These are phyloP conservation scores for Silene coronaria DNA, from an alignment of 179 eudicot genomes.

Conservation along the genomic window DNA sequence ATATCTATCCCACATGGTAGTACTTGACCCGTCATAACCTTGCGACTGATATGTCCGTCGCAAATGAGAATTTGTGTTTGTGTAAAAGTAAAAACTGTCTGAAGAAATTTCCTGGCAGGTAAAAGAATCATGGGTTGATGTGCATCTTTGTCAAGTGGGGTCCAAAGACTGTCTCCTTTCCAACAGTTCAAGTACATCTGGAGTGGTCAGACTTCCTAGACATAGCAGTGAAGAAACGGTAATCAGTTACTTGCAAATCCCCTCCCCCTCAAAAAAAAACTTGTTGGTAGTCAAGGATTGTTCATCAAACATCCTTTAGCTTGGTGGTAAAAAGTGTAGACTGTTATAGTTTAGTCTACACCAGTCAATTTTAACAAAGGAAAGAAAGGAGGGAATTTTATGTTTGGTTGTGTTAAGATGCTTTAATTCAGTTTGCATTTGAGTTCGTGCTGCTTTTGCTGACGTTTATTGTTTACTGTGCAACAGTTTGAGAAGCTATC, in stretches of 20 bases:
- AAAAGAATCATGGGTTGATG: constrained; percentile 93
- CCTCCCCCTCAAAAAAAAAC: background rate
- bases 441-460: background rate
- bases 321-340: too few species aligned
- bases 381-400: background rate
- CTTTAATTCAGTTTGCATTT: background rate
- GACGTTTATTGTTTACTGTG: background rate
- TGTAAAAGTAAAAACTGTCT: background rate
- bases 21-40: too few species aligned
- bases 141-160: constrained; percentile 86
- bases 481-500: constrained; percentile 53
- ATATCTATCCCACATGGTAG: too few species aligned
- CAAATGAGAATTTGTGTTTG: too few species aligned
- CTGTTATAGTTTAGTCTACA: too few species aligned
- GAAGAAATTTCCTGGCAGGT: constrained; percentile 40
- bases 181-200: constrained; percentile 38
- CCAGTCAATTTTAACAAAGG: too few species aligned
- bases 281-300: background rate
- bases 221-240: constrained; percentile 84
- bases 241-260: constrained; percentile 3
- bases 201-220: constrained; percentile 65
- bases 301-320: too few species aligned
- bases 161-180: constrained; percentile 50
- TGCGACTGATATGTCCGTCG: too few species aligned
- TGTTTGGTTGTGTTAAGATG: background rate